Evolutionary conservation across 2,329 filamentous ascomycete genomes (phyloP).

Genomic region (Sclerotinia sclerotiorum): DNA sequence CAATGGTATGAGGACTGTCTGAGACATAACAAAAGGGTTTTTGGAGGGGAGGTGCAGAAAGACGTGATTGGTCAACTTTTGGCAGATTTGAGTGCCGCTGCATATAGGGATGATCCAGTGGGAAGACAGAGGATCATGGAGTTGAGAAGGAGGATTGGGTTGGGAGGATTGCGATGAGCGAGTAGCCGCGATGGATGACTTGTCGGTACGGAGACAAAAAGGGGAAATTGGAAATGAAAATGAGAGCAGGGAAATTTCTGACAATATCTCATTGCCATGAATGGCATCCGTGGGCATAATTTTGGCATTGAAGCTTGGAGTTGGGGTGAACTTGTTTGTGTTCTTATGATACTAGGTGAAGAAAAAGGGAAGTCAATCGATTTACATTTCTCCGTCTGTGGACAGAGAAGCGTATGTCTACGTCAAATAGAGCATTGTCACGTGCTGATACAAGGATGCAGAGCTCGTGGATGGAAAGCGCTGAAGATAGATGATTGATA

Average conservation of each 20-base stretch:
- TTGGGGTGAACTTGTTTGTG: slow-evolving; percentile 12
- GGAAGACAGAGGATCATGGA: slow-evolving; percentile 44
- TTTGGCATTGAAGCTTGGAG: slow-evolving; percentile 18
- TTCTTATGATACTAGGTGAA: slow-evolving; percentile 2
- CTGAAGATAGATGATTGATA: background rate
- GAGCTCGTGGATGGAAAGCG: background rate
- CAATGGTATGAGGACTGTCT: slow-evolving; percentile 61
- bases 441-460: background rate
- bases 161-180: slow-evolving; percentile 4
- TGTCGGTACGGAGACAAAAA: background rate
- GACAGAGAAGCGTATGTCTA: too few species aligned
- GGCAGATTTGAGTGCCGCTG: slow-evolving; percentile 5
- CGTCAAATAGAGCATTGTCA: background rate
- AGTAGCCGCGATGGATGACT: background rate
- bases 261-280: background rate
- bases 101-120: slow-evolving; percentile 39
- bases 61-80: slow-evolving; percentile 8
- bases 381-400: background rate
- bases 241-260: slow-evolving; percentile 1
- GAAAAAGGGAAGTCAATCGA: background rate
- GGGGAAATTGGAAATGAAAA: slow-evolving; percentile 4
- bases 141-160: slow-evolving; percentile 43
- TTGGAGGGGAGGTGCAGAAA: slow-evolving; percentile 60
- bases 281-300: slow-evolving; percentile 6
- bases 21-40: slow-evolving; percentile 53